Evolutionary conservation across 2,329 filamentous ascomycete species (phyloP), one percentile per base, ranked within the genome.

Genomic region (Knoxdaviesia capensis): DNA sequence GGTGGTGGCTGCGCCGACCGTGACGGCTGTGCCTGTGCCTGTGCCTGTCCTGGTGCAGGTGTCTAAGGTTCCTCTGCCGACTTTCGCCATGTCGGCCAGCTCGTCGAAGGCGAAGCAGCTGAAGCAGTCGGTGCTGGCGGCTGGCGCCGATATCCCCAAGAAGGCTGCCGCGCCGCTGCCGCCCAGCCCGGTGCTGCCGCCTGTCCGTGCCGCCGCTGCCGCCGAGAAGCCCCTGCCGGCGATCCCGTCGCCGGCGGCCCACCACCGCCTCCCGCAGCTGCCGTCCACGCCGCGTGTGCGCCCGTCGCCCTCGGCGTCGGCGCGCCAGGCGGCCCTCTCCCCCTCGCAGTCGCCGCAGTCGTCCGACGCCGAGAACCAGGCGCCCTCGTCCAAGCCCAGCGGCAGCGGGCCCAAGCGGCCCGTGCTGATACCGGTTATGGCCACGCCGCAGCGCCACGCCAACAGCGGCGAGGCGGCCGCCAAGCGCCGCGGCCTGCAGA

Each of bases 291-390:
- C 68, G 3, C 54, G 55, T 20, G 49, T 59, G 34, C 48, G 52
- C 35, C 53, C 59, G 29, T 66, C 65, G 1, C 63, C 68, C 1
- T 63, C 62, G 0, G 59, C 63, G 1, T 63, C 64, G 5, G 65
- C 69, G 7, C 65, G 63, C 43, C 71, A 75, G 47, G 56, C 71
- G 8, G 70, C 59, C 1, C 49, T 71, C 5, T 74, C 73, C 1
- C 77, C 75, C 0, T 81, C 78, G 0, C 69, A 70, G 11, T 81
- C 80, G 1, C 77, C 77, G 0, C 80, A 84, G 50, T 79, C 80
- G 1, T 87, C 82, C 0, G 79, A 90, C 53, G 80, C 79, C 0
- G 83, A 90, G 56, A 88, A 88, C 49, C 75, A 72, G 39, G 80
- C 80, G 1, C 82, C 82, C 0, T 81, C 79, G 1, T 75, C 76